Evolutionary conservation across 1,284 basidiomycete genomes (phyloP), one percentile per base, ranked within the genome.

Genomic region (Rhodotorula sp.): DNA sequence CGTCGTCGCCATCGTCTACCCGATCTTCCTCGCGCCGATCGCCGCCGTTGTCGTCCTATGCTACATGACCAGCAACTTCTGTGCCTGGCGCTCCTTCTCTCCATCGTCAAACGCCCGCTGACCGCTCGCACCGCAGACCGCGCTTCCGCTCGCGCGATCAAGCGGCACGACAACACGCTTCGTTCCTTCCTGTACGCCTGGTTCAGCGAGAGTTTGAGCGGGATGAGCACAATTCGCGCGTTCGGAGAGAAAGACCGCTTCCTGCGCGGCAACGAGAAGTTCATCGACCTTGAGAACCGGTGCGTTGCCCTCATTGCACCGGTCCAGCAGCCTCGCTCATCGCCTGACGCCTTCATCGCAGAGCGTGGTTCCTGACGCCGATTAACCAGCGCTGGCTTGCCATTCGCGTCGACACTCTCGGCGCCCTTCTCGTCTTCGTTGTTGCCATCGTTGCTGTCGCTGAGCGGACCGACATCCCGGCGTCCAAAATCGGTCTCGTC

Each of bases 141-240:
- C 21, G 85, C 87, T 1, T 88, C 88, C 67, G 88, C 90, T 7
- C 84, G 88, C 69, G 90, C 91, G 80, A 82, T 91, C 74, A 91
- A 90, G 81, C 85, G 89, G 5, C 81, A 90, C 37, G 76, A 78
- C 69, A 74, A 74, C 56, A 70, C 79, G 25, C 76, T 82, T 34
- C 80, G 82, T 25, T 78, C 76, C 32, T 75, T 70, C 55, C 67
- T 80, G 13, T 81, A 78, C 71, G 72, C 71, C 51, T 75, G 75
- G 76, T 81, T 79, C 66, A 73, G 70, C 39, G 79, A 80, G 76
- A 77, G 78, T 1, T 82, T 94, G 2, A 87, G 80, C 0, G 91
- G 91, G 8, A 82, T 92, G 19, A 85, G 89, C 0, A 93, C 90
- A 0, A 89, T 93, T 59, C 86, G 90, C 34, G 81, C 82, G 0